A percentile compares a stretch with the other conserved stretches of the same genome.
phyloP scores from a whole-genome alignment of 805 yeast species.

The Zygoascus tannicola region DNA sequence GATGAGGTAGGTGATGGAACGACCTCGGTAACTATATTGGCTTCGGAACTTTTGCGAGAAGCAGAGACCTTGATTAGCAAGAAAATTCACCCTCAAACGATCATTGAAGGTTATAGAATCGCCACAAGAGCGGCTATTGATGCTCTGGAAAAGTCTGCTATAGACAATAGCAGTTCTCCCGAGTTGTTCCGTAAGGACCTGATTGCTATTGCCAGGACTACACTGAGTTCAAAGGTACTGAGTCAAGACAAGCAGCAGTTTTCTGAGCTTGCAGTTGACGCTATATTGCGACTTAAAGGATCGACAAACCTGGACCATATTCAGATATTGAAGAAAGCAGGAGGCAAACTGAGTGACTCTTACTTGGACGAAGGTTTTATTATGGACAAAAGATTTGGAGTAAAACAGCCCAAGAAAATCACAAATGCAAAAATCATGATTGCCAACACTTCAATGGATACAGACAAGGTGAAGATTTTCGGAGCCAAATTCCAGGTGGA shows the following conservation, averaged over 20 bases:
- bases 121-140: constrained; percentile 77
- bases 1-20: constrained; percentile 99
- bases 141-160: constrained; percentile 70
- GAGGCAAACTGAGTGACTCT: constrained; percentile 87
- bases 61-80: constrained; percentile 91
- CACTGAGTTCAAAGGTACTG: constrained; percentile 84
- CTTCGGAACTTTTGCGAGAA: constrained; percentile 81
- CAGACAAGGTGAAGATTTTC: constrained; percentile 94
- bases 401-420: constrained; percentile 80
- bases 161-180: constrained; percentile 54
- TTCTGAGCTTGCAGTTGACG: constrained; percentile 86
- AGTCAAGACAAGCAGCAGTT: constrained; percentile 92
- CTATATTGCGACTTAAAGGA: constrained; percentile 78
- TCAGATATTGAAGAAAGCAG: constrained; percentile 86
- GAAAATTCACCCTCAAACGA: constrained; percentile 95
- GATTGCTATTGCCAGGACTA: constrained; percentile 81
- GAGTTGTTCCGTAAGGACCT: constrained; percentile 66
- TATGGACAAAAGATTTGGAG: constrained; percentile 85
- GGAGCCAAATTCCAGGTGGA: constrained; percentile 98
- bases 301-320: constrained; percentile 84
- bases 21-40: constrained; percentile 93
- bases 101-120: constrained; percentile 88
- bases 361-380: constrained; percentile 95
- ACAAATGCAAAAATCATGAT: constrained; percentile 79
- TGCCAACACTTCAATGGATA: constrained; percentile 89